Evolutionary conservation across 495 filamentous ascomycete species (phyloP), one percentile per base, ranked within the genome.

Genomic region (Hypoxylon trugodes): DNA sequence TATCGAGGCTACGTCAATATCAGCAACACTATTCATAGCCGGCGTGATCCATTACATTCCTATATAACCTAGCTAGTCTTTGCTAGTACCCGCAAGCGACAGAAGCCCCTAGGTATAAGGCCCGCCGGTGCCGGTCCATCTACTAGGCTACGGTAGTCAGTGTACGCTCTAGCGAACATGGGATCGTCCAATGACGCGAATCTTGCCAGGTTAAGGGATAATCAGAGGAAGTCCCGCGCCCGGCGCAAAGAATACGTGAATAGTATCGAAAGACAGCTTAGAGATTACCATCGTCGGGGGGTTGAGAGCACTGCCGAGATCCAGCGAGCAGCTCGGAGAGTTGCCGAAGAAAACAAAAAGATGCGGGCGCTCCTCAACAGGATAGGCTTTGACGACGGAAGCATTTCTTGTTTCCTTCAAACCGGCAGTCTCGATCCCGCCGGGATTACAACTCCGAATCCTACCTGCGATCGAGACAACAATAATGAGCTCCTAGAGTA

Each of bases 171-270:
- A 15, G 4, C 1, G 0, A 33, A 49, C 30, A 68, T 68, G 53
- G 35, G 9, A 28, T 38, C 32, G 16, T 36, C 68, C 53, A 59
- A 73, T 46, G 78, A 78, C 54, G 63, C 74, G 41, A 78, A 81
- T 55, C 78, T 83, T 16, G 74, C 76, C 16, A 85, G 86, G 35
- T 81, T 87, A 41, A 82, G 91, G n/a, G 89, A 93, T 42, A 95
- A 95, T 71, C 91, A 95, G 68, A 84, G 91, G 37, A 88, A 87
- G 32, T 92, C 89, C 41, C 86, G 91, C 19, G 90, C 90, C 9
- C 80, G 87, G 18, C 85, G 85, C 57, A 92, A 90, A 75, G 87
- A 92, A 69, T 90, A 96, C 69, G 73, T 91, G 15, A 76, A 84
- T 28, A 86, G 89, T 18, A 78, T 95, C 24, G 91, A 95, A 69